Evolutionary conservation across 768 basidiomycete genomes (phyloP).

Genomic region (Tulasnella sp.): DNA sequence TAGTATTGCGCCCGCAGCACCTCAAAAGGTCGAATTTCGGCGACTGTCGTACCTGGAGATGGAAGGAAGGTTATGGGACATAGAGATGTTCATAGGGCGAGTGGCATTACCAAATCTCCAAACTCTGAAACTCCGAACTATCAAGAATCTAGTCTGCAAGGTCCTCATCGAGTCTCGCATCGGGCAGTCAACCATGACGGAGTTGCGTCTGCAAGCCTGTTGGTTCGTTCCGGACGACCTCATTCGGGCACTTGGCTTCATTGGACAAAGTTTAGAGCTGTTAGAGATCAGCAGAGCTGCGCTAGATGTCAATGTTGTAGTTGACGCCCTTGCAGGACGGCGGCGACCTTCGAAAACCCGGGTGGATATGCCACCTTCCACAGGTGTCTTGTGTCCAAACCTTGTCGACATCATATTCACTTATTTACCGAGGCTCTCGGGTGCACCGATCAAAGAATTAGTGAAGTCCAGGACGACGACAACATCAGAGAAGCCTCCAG

Average conservation of each 20-base stretch:
- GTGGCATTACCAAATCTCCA: background rate
- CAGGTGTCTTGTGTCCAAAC: background rate
- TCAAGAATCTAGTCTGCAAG: background rate
- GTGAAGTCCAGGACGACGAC: conserved; percentile 7
- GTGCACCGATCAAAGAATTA: conserved; percentile 11
- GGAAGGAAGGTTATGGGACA: too few species aligned
- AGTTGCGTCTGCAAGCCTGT: background rate
- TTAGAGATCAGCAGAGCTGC: background rate
- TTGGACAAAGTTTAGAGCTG: background rate
- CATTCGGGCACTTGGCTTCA: background rate
- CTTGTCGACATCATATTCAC: conserved; percentile 3
- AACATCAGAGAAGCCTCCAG: background rate
- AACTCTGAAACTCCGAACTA: background rate
- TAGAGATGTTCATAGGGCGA: too few species aligned
- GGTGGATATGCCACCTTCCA: too few species aligned
- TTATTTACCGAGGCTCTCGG: conserved; percentile 5
- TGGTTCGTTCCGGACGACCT: conserved; percentile 2
- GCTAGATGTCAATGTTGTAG: background rate
- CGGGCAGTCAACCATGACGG: background rate
- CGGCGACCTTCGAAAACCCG: background rate
- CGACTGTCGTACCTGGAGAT: too few species aligned
- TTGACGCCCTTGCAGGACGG: background rate
- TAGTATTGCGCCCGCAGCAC: too few species aligned
- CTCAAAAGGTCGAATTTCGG: too few species aligned
- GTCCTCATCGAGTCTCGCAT: background rate